Percentiles rank a stretch among this genome's conserved stretches.
Conservation (phyloP, 495 filamentous ascomycete species). For the Hyaloscypha variabilis region DNA sequence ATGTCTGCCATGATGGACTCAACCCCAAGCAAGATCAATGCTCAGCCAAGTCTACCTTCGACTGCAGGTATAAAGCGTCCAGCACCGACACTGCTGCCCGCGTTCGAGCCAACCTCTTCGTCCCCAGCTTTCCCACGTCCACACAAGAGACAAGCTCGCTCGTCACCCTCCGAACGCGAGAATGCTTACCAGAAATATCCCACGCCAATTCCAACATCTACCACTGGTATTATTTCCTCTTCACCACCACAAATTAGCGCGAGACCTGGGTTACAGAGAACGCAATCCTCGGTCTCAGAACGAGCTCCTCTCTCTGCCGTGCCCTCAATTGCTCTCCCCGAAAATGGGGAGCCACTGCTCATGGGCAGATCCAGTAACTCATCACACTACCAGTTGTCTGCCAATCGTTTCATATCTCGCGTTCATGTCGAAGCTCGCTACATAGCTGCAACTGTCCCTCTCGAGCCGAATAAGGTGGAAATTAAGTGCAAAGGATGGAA, state of each 20-base stretch:
- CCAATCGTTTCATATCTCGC: slow-evolving; percentile 88
- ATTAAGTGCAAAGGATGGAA: slow-evolving; percentile 96
- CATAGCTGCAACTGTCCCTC: slow-evolving; percentile 57
- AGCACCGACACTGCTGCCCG: slow-evolving; percentile 79
- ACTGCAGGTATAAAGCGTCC: slow-evolving; percentile 74
- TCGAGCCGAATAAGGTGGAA: slow-evolving; percentile 64
- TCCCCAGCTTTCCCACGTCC: slow-evolving; percentile 81
- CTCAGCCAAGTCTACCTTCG: slow-evolving; percentile 41
- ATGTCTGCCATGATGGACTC: slow-evolving; percentile 34
- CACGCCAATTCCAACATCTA: slow-evolving; percentile 91
- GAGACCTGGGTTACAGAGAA: slow-evolving; percentile 50
- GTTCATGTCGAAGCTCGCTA: slow-evolving; percentile 90
- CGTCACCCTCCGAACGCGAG: slow-evolving; percentile 41
- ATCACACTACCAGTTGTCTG: slow-evolving; percentile 87
- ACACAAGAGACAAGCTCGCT: slow-evolving; percentile 66
- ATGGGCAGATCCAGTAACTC: slow-evolving; percentile 94
- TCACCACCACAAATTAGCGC: slow-evolving; percentile 65
- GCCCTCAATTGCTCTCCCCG: slow-evolving; percentile 77
- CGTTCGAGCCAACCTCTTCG: slow-evolving; percentile 91
- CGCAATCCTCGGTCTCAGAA: slow-evolving; percentile 74
- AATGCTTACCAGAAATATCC: slow-evolving; percentile 67
- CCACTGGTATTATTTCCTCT: slow-evolving; percentile 87
- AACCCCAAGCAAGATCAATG: slow-evolving; percentile 34
- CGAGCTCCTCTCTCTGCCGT: slow-evolving; percentile 82
- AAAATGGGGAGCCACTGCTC: slow-evolving; percentile 75